phyloP scores from a whole-genome alignment of 768 basidiomycete species.

The Mycena epipterygia region DNA sequence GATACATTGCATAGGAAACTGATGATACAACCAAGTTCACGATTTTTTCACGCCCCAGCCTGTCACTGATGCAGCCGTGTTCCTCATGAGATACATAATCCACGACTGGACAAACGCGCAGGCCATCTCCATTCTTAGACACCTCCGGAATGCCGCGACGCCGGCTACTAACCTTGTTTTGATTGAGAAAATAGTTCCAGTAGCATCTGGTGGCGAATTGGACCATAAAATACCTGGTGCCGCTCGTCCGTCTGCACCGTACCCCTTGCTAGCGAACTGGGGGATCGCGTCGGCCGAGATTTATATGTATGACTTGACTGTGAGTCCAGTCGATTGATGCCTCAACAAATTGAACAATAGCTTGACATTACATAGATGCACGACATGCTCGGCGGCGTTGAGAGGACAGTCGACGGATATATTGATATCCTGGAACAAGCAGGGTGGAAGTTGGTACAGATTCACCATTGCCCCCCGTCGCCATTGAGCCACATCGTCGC shows the following conservation, averaged over 20 bases:
- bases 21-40: constrained; percentile 27
- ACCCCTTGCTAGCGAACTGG: background rate
- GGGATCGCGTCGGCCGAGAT: background rate
- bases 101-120: constrained; percentile 49
- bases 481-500: background rate
- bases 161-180: constrained; percentile 38
- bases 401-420: background rate
- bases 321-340: background rate
- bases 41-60: constrained; percentile 46
- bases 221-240: background rate
- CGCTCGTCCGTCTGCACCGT: background rate
- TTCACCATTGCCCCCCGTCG: background rate
- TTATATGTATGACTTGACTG: background rate
- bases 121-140: constrained; percentile 38
- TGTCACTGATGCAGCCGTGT: constrained; percentile 41
- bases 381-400: background rate
- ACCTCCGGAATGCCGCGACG: constrained; percentile 43
- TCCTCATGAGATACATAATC: constrained; percentile 43
- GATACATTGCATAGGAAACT: background rate
- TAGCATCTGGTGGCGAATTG: background rate
- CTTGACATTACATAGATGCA: background rate
- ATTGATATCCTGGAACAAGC: background rate
- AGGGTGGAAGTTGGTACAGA: background rate
- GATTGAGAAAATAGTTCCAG: background rate
- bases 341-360: background rate